These are phyloP conservation scores for Magnolia changhungtana DNA, from an alignment of 164 flowering plant genomes.

Conservation along the genomic window DNA sequence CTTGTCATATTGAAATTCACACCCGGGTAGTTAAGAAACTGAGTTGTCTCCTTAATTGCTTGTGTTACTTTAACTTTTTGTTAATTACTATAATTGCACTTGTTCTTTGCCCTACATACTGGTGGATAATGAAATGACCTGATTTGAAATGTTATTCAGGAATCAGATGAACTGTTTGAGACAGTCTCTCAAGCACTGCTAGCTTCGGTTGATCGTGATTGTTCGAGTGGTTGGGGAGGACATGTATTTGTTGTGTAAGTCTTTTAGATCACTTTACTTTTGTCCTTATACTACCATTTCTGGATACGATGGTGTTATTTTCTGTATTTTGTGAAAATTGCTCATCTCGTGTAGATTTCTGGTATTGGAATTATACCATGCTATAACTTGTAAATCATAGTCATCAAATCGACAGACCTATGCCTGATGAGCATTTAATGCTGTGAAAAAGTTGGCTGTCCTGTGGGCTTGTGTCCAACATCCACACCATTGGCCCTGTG, in stretches of 20 bases:
- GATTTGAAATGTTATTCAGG: constrained; percentile 39
- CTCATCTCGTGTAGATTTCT: neutral
- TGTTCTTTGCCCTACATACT: too few species aligned
- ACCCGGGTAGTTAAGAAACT: too few species aligned
- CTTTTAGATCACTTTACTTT: neutral
- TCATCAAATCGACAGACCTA: too few species aligned
- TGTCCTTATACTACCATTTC: neutral
- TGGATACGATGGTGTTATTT: neutral
- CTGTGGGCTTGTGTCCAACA: too few species aligned
- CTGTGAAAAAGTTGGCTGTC: too few species aligned
- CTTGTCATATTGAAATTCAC: too few species aligned
- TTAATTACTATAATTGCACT: too few species aligned
- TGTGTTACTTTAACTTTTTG: too few species aligned
- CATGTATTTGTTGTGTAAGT: constrained; percentile 90
- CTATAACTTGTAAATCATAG: too few species aligned
- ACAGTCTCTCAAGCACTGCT: constrained; percentile 86
- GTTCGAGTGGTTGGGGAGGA: constrained; percentile 98
- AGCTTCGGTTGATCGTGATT: constrained; percentile 86
- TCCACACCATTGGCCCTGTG: too few species aligned
- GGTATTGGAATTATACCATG: too few species aligned
- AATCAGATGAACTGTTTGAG: constrained; percentile 86
- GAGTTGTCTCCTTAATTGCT: neutral
- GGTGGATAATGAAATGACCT: neutral
- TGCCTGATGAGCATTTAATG: too few species aligned
- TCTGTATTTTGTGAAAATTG: neutral